phyloP scores from a whole-genome alignment of 192 early-diverging fungal genomes.

The Backusella sp. region DNA sequence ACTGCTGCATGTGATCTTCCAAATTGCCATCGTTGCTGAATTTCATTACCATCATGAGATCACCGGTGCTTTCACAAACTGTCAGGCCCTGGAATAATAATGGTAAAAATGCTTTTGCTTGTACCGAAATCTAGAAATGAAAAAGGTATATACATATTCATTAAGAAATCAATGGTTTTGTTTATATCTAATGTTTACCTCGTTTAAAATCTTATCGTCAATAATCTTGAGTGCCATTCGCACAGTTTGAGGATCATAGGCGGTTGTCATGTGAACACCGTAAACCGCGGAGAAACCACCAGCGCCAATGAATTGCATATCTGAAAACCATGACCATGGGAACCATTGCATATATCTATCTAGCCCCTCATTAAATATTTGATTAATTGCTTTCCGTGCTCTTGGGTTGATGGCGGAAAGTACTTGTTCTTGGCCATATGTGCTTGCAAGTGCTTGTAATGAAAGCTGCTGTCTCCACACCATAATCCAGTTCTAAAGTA shows the following conservation, averaged over 20 bases:
- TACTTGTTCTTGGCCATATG: slow-evolving; percentile 23
- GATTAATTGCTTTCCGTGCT: slow-evolving; percentile 24
- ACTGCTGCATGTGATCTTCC: slow-evolving; percentile 31
- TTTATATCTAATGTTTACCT: slow-evolving; percentile 15
- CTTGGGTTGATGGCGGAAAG: slow-evolving; percentile 22
- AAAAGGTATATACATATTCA: background rate
- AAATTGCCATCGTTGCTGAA: slow-evolving; percentile 38
- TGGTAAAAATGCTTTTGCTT: slow-evolving; percentile 33
- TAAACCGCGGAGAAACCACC: slow-evolving; percentile 41
- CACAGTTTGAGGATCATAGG: slow-evolving; percentile 19
- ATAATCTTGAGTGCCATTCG: slow-evolving; percentile 35
- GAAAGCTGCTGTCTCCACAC: slow-evolving; percentile 37
- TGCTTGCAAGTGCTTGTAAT: slow-evolving; percentile 12
- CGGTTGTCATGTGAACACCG: slow-evolving; percentile 14
- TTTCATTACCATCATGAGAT: slow-evolving; percentile 44
- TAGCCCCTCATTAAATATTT: slow-evolving; percentile 24
- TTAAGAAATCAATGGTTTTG: background rate
- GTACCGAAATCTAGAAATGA: slow-evolving; percentile 16
- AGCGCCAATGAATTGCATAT: slow-evolving; percentile 37
- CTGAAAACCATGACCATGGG: slow-evolving; percentile 35
- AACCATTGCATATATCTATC: slow-evolving; percentile 39
- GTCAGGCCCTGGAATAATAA: slow-evolving; percentile 40
- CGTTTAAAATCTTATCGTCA: slow-evolving; percentile 35
- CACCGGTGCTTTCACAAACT: slow-evolving; percentile 34
- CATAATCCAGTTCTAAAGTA: slow-evolving; percentile 32